Conservation (phyloP, 2,329 filamentous ascomycete genomes). For the Pseudogymnoascus sp. region DNA sequence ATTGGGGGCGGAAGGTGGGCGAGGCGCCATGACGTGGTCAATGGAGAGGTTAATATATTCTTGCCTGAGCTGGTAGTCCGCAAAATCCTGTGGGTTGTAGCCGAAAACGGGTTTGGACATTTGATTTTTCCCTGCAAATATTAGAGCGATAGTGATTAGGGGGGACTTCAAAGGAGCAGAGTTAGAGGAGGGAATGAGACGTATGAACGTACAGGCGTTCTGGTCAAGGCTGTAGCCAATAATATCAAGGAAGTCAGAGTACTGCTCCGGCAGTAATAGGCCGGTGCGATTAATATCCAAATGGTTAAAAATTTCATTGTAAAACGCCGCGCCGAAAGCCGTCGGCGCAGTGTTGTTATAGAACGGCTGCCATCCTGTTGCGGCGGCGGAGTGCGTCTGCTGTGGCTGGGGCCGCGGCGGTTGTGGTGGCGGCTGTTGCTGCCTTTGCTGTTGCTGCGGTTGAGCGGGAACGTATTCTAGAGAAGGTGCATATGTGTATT, state of each 20-base stretch:
- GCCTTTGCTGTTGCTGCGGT: neutral
- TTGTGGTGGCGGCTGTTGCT: neutral
- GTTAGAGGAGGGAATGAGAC: neutral
- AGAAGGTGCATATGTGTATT: neutral
- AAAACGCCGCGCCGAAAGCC: conserved; percentile 15
- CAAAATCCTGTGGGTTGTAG: conserved; percentile 11
- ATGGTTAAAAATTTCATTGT: conserved; percentile 17
- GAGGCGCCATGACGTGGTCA: conserved; percentile 8
- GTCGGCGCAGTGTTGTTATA: conserved; percentile 16
- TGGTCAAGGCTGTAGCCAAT: conserved; percentile 15
- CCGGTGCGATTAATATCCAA: conserved; percentile 19
- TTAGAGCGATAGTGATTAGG: neutral
- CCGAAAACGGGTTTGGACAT: neutral
- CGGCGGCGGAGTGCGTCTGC: neutral
- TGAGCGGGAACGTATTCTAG: neutral
- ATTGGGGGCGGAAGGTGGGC: neutral
- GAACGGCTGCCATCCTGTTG: conserved; percentile 25
- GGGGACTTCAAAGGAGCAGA: neutral
- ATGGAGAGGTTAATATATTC: conserved; percentile 13
- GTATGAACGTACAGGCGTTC: conserved; percentile 19
- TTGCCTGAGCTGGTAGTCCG: conserved; percentile 11
- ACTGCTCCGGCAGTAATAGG: conserved; percentile 19
- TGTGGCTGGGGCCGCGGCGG: neutral
- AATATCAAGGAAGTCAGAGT: conserved; percentile 19
- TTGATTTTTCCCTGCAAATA: neutral